Evolutionary conservation across 139 green algal species (phyloP).

Genomic region (Chara braunii): DNA sequence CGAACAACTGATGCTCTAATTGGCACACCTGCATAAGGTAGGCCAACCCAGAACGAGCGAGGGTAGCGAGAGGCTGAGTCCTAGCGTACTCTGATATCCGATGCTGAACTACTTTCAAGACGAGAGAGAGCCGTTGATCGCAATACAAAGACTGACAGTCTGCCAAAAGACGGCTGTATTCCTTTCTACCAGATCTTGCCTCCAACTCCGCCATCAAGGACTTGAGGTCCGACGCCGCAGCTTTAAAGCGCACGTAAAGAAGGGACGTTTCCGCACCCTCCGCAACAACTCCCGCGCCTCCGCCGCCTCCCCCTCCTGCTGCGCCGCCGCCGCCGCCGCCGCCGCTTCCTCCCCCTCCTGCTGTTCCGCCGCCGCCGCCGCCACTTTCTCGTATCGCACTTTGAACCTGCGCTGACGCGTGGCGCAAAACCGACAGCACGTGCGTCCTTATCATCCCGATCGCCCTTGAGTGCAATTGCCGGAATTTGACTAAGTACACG

Average conservation of each 20-base stretch:
- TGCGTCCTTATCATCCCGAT: conserved; percentile 63
- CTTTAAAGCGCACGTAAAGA: conserved; percentile 86
- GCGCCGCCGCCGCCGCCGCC: background rate
- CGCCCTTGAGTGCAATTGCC: conserved; percentile 65
- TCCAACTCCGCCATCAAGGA: conserved; percentile 72
- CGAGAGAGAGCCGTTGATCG: conserved; percentile 60
- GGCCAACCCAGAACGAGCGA: conserved; percentile 66
- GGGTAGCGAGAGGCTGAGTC: conserved; percentile 46
- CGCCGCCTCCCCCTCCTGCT: background rate
- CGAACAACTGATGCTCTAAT: conserved; percentile 74
- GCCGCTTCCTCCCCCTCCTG: conserved; percentile 63
- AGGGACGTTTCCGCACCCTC: conserved; percentile 75
- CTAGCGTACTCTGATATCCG: conserved; percentile 31
- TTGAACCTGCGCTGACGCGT: conserved; percentile 38
- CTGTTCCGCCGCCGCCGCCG: conserved; percentile 6
- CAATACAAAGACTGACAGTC: conserved; percentile 76
- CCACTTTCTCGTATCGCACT: background rate
- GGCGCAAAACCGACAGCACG: conserved; percentile 56
- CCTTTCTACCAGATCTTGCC: conserved; percentile 46
- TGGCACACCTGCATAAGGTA: conserved; percentile 79
- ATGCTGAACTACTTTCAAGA: conserved; percentile 35
- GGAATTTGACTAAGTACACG: conserved; percentile 76
- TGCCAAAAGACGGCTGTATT: conserved; percentile 77
- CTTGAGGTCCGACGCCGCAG: conserved; percentile 55
- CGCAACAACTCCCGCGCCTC: conserved; percentile 37